Percentiles rank a stretch among this genome's conserved stretches.
These are phyloP conservation scores for Byssochlamys sp. DNA, from an alignment of 2,329 filamentous ascomycete species.

Conservation along the genomic window DNA sequence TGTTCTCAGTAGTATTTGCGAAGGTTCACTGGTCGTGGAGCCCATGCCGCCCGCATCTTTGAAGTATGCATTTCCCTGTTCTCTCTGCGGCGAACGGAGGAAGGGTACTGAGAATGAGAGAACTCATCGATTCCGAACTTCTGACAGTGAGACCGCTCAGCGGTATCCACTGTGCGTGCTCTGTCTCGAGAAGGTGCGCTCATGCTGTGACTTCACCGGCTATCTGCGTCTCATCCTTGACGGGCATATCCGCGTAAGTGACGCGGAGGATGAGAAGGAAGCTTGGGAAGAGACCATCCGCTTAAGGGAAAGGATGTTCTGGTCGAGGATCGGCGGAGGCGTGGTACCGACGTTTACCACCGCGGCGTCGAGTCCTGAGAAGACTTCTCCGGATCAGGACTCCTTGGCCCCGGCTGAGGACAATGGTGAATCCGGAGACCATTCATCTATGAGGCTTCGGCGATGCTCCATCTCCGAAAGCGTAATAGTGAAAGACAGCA, in stretches of 20 bases:
- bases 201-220: slow-evolving; percentile 83
- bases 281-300: slow-evolving; percentile 93
- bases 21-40: slow-evolving; percentile 80
- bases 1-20: slow-evolving; percentile 71
- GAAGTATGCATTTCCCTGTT: slow-evolving; percentile 57
- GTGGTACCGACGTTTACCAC: slow-evolving; percentile 59
- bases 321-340: slow-evolving; percentile 83
- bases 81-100: slow-evolving; percentile 77
- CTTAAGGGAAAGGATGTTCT: slow-evolving; percentile 91
- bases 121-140: slow-evolving; percentile 79
- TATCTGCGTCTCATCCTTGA: slow-evolving; percentile 87
- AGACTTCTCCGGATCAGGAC: slow-evolving; percentile 3
- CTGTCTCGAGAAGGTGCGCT: slow-evolving; percentile 72
- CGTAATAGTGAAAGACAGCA: not conserved
- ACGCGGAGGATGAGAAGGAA: slow-evolving; percentile 70
- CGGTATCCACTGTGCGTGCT: slow-evolving; percentile 83
- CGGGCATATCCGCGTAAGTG: slow-evolving; percentile 78
- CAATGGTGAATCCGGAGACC: slow-evolving; percentile 10
- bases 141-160: slow-evolving; percentile 75
- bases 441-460: not conserved
- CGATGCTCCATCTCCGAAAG: not conserved
- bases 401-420: not conserved
- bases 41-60: slow-evolving; percentile 57
- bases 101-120: slow-evolving; percentile 62
- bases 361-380: slow-evolving; percentile 15